Conservation (phyloP, 1,284 basidiomycete genomes). For the Marasmius tenuissimus region DNA sequence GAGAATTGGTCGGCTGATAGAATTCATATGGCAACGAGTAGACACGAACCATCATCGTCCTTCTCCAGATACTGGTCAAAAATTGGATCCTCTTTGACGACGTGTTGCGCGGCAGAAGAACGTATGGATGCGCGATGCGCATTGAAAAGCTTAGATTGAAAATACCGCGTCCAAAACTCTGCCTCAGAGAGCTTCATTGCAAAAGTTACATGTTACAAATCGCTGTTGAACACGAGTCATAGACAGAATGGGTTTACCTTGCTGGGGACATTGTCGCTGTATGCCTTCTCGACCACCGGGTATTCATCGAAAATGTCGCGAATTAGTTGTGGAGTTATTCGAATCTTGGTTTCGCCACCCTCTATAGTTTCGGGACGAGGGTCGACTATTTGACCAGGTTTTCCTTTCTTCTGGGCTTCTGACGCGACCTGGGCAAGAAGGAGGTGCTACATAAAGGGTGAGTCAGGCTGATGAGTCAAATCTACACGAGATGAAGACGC, state of each 20-base stretch:
- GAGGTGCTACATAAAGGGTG: slow-evolving; percentile 50
- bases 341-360: slow-evolving; percentile 83
- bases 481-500: slow-evolving; percentile 16
- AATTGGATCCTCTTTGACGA: slow-evolving; percentile 89
- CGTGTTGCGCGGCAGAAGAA: slow-evolving; percentile 80
- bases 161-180: slow-evolving; percentile 97
- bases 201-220: slow-evolving; percentile 14
- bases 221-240: slow-evolving; percentile 12
- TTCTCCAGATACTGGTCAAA: slow-evolving; percentile 95
- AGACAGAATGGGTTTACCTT: slow-evolving; percentile 48
- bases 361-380: slow-evolving; percentile 82
- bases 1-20: slow-evolving; percentile 1
- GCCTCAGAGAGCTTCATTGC: slow-evolving; percentile 73
- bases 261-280: slow-evolving; percentile 88
- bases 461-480: not conserved
- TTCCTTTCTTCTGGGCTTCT: slow-evolving; percentile 78
- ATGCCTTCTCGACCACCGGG: slow-evolving; percentile 90
- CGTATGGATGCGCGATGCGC: slow-evolving; percentile 92
- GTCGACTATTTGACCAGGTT: slow-evolving; percentile 86
- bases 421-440: slow-evolving; percentile 70
- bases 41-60: slow-evolving; percentile 83
- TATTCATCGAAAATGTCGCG: slow-evolving; percentile 98
- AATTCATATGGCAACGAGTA: slow-evolving; percentile 1
- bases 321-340: slow-evolving; percentile 90
- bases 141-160: slow-evolving; percentile 93